phyloP scores from a whole-genome alignment of 768 basidiomycete genomes.

The Lactarius pseudohatsudake region DNA sequence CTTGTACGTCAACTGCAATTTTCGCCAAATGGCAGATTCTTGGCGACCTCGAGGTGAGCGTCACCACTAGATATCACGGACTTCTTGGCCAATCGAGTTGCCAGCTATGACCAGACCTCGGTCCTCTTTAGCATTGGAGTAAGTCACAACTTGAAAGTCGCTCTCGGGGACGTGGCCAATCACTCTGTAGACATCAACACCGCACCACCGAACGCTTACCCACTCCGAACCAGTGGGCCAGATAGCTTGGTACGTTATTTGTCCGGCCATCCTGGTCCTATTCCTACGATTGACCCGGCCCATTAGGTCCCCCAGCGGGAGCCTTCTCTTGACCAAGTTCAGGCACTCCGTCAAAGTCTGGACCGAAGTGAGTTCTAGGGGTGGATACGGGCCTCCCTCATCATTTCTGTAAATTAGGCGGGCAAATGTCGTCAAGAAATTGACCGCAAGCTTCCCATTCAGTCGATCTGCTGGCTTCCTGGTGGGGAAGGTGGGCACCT shows the following conservation, averaged over 20 bases:
- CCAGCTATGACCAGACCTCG: slow-evolving; percentile 70
- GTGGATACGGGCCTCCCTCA: background rate
- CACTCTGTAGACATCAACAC: slow-evolving; percentile 25
- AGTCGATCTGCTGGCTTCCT: too few relatives aligned
- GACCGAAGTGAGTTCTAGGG: slow-evolving; percentile 52
- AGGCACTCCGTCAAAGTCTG: slow-evolving; percentile 41
- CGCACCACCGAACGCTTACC: slow-evolving; percentile 56
- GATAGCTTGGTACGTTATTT: slow-evolving; percentile 61
- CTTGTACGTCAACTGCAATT: slow-evolving; percentile 74
- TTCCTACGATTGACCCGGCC: slow-evolving; percentile 41
- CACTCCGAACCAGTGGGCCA: slow-evolving; percentile 73
- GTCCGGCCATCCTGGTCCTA: slow-evolving; percentile 11
- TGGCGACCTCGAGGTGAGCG: slow-evolving; percentile 67
- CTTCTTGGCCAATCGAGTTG: slow-evolving; percentile 4
- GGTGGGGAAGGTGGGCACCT: too few relatives aligned
- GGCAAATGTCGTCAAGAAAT: too few relatives aligned
- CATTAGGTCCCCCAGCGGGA: too few relatives aligned
- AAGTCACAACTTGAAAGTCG: too few relatives aligned
- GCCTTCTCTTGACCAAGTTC: too few relatives aligned
- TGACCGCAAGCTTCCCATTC: too few relatives aligned
- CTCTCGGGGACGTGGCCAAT: slow-evolving; percentile 38
- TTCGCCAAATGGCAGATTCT: slow-evolving; percentile 71
- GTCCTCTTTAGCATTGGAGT: slow-evolving; percentile 59
- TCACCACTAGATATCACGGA: background rate
- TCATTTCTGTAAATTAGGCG: background rate